phyloP scores from a whole-genome alignment of 805 yeast species.

The Lipomyces kockii region DNA sequence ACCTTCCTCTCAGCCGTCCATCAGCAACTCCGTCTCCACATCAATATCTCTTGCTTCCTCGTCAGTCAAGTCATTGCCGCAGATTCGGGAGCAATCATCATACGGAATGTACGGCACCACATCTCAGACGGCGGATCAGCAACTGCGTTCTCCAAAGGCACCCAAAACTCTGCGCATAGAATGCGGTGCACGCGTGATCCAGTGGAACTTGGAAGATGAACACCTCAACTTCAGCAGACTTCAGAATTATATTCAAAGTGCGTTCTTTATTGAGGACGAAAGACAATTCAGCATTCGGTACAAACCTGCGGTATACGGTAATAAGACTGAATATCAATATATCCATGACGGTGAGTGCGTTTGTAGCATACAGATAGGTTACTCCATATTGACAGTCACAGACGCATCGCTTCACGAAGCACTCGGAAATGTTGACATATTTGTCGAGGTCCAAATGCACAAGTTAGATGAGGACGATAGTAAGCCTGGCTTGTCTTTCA shows the following conservation, averaged over 20 bases:
- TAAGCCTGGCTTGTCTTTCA: neutral
- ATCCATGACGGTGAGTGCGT: slow-evolving; percentile 10
- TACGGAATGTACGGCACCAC: neutral
- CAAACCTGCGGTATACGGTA: neutral
- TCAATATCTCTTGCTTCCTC: neutral
- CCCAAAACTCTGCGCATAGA: slow-evolving; percentile 22
- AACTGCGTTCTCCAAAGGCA: neutral
- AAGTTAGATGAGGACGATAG: neutral
- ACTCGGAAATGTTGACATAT: slow-evolving; percentile 17
- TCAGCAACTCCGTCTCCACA: slow-evolving; percentile 4
- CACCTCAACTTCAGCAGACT: slow-evolving; percentile 19
- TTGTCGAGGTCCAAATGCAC: slow-evolving; percentile 16
- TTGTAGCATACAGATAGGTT: neutral
- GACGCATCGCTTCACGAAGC: slow-evolving; percentile 23
- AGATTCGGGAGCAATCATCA: neutral
- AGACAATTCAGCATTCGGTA: slow-evolving; percentile 13
- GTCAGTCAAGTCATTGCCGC: slow-evolving; percentile 3
- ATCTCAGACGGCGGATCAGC: neutral
- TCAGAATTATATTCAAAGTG: slow-evolving; percentile 26
- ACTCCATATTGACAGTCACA: neutral
- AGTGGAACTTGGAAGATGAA: slow-evolving; percentile 29
- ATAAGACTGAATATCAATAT: neutral
- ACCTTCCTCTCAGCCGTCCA: slow-evolving; percentile 5
- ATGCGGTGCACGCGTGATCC: slow-evolving; percentile 23
- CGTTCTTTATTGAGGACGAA: slow-evolving; percentile 27